Base-by-base conservation (phyloP, 139 green algal genomes). In the Tetradesmus lagerheimii region DNA sequence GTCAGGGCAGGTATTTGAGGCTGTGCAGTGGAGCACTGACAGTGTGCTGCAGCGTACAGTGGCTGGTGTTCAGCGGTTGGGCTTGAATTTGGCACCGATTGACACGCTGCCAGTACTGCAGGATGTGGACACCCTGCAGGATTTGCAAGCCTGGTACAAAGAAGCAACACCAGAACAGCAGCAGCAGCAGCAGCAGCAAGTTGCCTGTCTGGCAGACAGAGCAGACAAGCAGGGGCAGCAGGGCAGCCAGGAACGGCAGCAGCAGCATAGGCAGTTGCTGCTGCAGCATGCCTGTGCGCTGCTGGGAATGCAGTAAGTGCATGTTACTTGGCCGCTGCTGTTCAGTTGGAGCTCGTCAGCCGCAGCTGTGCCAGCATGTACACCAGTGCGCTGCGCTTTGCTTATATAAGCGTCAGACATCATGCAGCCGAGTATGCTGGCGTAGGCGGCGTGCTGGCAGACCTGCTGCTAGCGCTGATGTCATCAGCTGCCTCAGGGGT, bases 71-170 rank as follows among this genome's bases (percentile, higher is more conserved):
- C 43, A 62, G 39, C 35, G 34, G 9, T 14, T 89, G 20, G 93
- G 91, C 0, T 82, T 96, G 71, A 62, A 14, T 23, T 31, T 96
- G 1, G 86, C 92, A 3, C 92, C 90, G 1, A 31, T 85, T 0
- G 76, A 76, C 15, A 90, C 41, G 1, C 78, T 96, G 81, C 93
- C 93, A 14, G 29, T 25, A 1, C 78, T 96, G 64, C 75, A 62
- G 18, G 94, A 96, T 53, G 91, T 96, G 18, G 94, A 96, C 76
- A 95, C 92, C 0, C 0, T 91, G 27, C 34, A 92, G 50, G 94
- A 96, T 38, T 43, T 95, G 57, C 39, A 41, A 6, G 47, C 89
- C 16, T 95, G 93, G 93, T 47, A 39, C 1, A 35, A 66, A 29
- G 3, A 88, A 53, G 11, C 45, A 57, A n/a, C 35, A 87, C 12